Conservation (phyloP, 805 yeast genomes). For the Candida dajiaensis region DNA sequence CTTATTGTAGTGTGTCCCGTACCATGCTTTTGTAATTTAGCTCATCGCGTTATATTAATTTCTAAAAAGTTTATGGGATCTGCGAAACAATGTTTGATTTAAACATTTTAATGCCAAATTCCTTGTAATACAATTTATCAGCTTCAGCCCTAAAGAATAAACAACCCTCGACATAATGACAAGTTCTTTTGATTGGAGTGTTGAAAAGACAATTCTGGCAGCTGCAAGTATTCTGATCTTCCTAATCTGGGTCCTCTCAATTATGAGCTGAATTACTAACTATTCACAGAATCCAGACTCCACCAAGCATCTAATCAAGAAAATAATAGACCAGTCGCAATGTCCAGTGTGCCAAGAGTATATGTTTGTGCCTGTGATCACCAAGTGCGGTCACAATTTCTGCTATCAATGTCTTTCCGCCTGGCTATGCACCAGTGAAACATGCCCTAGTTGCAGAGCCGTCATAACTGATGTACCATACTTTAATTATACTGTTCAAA, state of each 20-base stretch:
- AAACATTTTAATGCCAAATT: background rate
- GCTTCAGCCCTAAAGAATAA: too few relatives aligned
- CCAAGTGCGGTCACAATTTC: slow-evolving; percentile 68
- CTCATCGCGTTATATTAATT: background rate
- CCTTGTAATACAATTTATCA: background rate
- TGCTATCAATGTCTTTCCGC: slow-evolving; percentile 61
- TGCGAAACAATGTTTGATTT: background rate
- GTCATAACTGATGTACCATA: slow-evolving; percentile 44
- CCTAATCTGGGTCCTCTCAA: background rate
- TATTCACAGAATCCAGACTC: slow-evolving; percentile 8
- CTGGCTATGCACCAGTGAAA: slow-evolving; percentile 53
- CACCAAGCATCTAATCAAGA: slow-evolving; percentile 11
- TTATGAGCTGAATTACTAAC: slow-evolving; percentile 2
- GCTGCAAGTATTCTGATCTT: slow-evolving; percentile 10
- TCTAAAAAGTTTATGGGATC: background rate
- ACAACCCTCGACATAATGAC: background rate
- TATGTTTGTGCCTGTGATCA: slow-evolving; percentile 59
- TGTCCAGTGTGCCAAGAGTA: slow-evolving; percentile 69
- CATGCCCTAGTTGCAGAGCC: slow-evolving; percentile 67
- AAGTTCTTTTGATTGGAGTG: background rate
- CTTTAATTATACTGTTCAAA: slow-evolving; percentile 46
- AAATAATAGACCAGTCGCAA: slow-evolving; percentile 24
- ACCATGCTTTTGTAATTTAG: background rate
- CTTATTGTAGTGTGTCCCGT: background rate
- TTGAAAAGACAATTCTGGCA: slow-evolving; percentile 12